Base-by-base conservation (phyloP, 306 rosid species). In the Pterocarpus santalinus region DNA sequence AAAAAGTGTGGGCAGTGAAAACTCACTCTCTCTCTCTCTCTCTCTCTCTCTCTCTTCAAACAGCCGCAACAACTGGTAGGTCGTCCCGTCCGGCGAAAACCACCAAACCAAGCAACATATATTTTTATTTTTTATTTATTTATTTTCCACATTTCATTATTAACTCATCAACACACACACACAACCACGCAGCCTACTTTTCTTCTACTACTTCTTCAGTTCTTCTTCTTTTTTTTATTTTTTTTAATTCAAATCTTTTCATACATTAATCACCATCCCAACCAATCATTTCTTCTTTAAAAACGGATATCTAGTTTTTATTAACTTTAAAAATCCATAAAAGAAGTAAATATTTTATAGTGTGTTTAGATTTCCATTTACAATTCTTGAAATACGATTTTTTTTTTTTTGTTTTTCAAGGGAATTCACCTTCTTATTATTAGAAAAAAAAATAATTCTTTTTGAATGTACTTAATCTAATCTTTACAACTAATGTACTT, bases 31-130 rank as follows among this genome's bases (percentile, higher is more conserved):
- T 77, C 83, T 75, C 12, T 65, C 72, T 67, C 89, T 85, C 69
- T 70, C 90, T 83, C 36, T 81, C 76, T 90, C 86, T 83, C 83
- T 83, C 93, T 80, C 90, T 82, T 85, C 82, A 71, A 82, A 81
- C 82, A 86, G 88, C 92, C 91, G 88, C 97, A 92, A 94, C 97
- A 85, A 86, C 97, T 89, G 97, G 98, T 92, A 80, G 97, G 92
- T 92, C 92, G 92, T 91, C 83, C 89, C 70, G 89, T 89, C 95
- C 91, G 83, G 86, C 86, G 85, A 89, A 90, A 87, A 75, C 92
- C 97, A 94, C 97, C 97, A 92, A 92, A 91, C 92, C 58, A 68
- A 73, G 91, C 76, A 84, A 91, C 86, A 77, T 81, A 55, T 12
- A 47, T 47, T 1, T 5, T 9, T 47, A 5, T 9, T 3, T 12